These are phyloP conservation scores for Ophiostoma triangulosporum DNA, from an alignment of 2,329 filamentous ascomycete species.

Conservation along the genomic window DNA sequence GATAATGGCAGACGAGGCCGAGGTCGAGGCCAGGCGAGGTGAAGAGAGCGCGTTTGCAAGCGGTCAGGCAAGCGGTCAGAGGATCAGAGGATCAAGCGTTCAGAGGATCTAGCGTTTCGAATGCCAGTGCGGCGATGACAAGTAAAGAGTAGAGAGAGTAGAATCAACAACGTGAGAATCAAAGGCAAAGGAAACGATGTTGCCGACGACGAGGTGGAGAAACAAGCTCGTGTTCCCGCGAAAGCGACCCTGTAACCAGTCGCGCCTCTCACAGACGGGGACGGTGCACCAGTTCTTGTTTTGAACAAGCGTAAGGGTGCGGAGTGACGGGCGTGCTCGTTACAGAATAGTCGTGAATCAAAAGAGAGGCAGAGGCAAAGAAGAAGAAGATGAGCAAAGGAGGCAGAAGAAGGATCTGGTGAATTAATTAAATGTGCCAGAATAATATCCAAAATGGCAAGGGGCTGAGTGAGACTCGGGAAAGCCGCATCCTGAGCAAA, in stretches of 20 bases:
- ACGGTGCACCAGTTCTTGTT: conserved; percentile 3
- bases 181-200: neutral
- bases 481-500: neutral
- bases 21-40: neutral
- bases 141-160: neutral
- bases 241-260: neutral
- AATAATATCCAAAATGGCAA: neutral
- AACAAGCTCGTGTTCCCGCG: conserved; percentile 2
- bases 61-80: neutral
- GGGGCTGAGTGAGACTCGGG: neutral
- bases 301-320: neutral
- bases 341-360: neutral
- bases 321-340: neutral
- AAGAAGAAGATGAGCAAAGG: neutral
- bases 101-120: too few relatives aligned
- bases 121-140: neutral
- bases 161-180: neutral
- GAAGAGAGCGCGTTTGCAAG: neutral
- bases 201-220: conserved; percentile 4
- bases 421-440: neutral
- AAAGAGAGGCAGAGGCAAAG: neutral
- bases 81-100: neutral
- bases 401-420: neutral
- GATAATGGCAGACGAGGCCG: neutral
- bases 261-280: neutral